These are phyloP conservation scores for Trichosanthes truncata DNA, from an alignment of 306 rosid species.

Conservation along the genomic window DNA sequence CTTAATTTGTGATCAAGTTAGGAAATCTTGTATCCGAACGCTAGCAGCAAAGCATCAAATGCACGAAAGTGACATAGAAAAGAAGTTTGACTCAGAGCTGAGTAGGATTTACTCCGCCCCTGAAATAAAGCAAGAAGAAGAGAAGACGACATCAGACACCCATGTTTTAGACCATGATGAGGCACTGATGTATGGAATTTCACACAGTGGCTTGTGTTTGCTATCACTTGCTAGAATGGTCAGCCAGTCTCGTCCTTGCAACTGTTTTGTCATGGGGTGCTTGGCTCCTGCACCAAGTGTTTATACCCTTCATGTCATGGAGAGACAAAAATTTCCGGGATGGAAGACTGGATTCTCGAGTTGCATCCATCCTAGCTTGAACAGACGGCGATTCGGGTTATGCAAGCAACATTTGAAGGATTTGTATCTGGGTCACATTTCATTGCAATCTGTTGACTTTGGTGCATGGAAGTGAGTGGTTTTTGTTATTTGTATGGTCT, in stretches of 20 bases:
- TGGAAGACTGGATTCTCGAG: slow-evolving; percentile 89
- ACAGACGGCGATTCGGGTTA: slow-evolving; percentile 57
- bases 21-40: slow-evolving; percentile 86
- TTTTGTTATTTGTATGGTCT: slow-evolving; percentile 12
- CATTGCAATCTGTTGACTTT: slow-evolving; percentile 78
- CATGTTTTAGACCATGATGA: slow-evolving; percentile 53
- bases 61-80: slow-evolving; percentile 61
- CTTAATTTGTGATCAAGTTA: slow-evolving; percentile 43
- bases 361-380: slow-evolving; percentile 84
- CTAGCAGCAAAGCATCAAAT: slow-evolving; percentile 71
- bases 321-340: slow-evolving; percentile 82
- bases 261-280: slow-evolving; percentile 73
- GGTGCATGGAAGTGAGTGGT: slow-evolving; percentile 61
- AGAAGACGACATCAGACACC: slow-evolving; percentile 23
- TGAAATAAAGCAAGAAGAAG: slow-evolving; percentile 44
- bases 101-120: slow-evolving; percentile 46
- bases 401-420: slow-evolving; percentile 68
- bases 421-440: slow-evolving; percentile 69
- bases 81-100: slow-evolving; percentile 55
- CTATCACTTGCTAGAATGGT: slow-evolving; percentile 76
- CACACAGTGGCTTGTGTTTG: slow-evolving; percentile 60
- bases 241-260: slow-evolving; percentile 60
- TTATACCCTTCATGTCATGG: slow-evolving; percentile 83
- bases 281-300: slow-evolving; percentile 56
- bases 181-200: slow-evolving; percentile 72